phyloP scores from a whole-genome alignment of 1,284 basidiomycete species.

The Puccinia sorghi region DNA sequence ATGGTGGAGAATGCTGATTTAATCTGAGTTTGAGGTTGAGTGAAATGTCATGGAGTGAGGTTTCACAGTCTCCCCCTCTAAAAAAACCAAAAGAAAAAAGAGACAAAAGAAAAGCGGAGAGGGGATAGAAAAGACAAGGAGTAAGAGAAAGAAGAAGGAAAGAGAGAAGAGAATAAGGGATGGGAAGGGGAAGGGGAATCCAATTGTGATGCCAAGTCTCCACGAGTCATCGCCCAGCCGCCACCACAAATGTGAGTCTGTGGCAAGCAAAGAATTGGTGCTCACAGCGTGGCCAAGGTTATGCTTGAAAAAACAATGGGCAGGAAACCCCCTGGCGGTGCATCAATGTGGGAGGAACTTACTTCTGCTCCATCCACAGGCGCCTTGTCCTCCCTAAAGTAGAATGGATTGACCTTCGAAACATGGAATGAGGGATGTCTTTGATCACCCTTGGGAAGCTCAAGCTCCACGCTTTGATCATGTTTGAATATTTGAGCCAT shows the following conservation, averaged over 20 bases:
- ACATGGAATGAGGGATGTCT: slow-evolving; percentile 27
- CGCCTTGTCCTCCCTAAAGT: background rate
- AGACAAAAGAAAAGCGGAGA: background rate
- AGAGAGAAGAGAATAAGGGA: background rate
- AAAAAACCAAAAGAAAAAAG: background rate
- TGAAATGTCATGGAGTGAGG: background rate
- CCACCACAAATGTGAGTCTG: too few species aligned
- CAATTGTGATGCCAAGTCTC: too few species aligned
- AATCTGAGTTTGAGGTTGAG: background rate
- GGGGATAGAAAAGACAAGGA: background rate
- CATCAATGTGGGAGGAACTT: background rate
- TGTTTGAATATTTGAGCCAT: slow-evolving; percentile 12
- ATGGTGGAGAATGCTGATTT: background rate
- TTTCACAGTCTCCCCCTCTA: background rate
- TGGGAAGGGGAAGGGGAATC: too few species aligned
- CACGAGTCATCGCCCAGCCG: too few species aligned
- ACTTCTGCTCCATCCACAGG: background rate
- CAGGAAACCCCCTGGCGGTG: background rate
- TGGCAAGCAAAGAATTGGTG: too few species aligned
- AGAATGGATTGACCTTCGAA: slow-evolving; percentile 22
- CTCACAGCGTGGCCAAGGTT: background rate
- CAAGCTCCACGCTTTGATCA: slow-evolving; percentile 15
- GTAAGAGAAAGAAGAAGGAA: background rate
- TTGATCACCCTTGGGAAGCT: background rate
- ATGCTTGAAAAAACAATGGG: background rate